A percentile compares a stretch with the other conserved stretches of the same genome.
These are phyloP conservation scores for Phytophthora pluvialis DNA, from an alignment of 352 stramenopile genomes.

Conservation along the genomic window DNA sequence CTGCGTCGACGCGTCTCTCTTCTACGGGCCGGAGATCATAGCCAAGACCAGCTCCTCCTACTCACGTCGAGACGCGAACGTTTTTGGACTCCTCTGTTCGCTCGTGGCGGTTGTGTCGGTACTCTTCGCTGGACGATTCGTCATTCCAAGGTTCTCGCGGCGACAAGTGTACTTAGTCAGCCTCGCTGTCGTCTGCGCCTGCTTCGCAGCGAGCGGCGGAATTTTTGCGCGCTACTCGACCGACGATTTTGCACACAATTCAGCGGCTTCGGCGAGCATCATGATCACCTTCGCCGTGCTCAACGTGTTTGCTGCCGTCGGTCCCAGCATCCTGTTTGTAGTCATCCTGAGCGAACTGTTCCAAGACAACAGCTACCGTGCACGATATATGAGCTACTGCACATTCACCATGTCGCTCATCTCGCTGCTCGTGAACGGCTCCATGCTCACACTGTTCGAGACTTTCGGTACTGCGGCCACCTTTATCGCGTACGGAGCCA, in stretches of 20 bases:
- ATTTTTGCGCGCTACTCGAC: constrained; percentile 77
- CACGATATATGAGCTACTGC: constrained; percentile 89
- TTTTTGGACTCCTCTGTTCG: constrained; percentile 76
- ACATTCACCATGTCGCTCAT: constrained; percentile 90
- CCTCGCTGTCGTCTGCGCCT: constrained; percentile 67
- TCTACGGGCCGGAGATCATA: constrained; percentile 87
- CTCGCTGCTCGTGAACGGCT: constrained; percentile 84
- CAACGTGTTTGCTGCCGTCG: constrained; percentile 77
- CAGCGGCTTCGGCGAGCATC: constrained; percentile 54
- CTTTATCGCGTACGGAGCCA: constrained; percentile 67
- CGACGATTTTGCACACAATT: constrained; percentile 61
- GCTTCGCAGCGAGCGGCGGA: constrained; percentile 67
- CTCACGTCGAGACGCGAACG: constrained; percentile 70
- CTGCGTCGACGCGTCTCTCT: constrained; percentile 88
- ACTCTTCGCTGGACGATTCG: constrained; percentile 64
- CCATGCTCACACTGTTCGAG: constrained; percentile 81
- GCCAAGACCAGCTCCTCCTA: constrained; percentile 67
- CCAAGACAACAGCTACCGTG: constrained; percentile 80
- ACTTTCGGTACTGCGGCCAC: constrained; percentile 65
- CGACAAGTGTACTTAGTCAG: constrained; percentile 79
- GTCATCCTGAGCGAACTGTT: constrained; percentile 89
- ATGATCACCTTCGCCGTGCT: constrained; percentile 75
- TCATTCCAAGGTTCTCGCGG: constrained; percentile 73
- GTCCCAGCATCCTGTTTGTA: constrained; percentile 83
- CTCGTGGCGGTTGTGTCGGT: constrained; percentile 76